Base-by-base conservation (phyloP, 352 stramenopile species). In the Lagenidium giganteum region DNA sequence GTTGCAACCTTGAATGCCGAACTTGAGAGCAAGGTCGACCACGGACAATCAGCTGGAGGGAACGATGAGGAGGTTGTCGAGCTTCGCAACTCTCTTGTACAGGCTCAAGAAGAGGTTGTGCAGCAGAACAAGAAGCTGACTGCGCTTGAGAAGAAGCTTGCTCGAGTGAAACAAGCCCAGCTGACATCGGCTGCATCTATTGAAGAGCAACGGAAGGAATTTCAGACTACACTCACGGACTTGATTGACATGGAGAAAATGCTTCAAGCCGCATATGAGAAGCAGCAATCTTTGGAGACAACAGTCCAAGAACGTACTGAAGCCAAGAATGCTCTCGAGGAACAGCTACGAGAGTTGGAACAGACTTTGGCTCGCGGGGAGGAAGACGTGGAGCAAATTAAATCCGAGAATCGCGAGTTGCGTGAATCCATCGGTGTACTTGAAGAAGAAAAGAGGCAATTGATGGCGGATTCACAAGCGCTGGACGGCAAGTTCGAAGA, bases 231-330 rank as follows among this genome's bases (percentile, higher is more conserved):
- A 30, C 50, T 83, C 46, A 81, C 79, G 28, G 70, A 83, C 34
- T 64, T 83, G 51, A 81, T 83, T 25, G 67, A 76, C 26, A 80
- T 83, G 68, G 70, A 83, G 36, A 62, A 72, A 33, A 83, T 81
- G 32, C 63, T 83, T 12, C 70, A 83, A 40, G 54, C 67, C 4
- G 70, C 68, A 6, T 83, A 83, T 39, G 70, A 80, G 55, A 70
- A 63, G 16, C 72, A 81, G 20, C 69, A 78, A 31, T 60, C 49
- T 4, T 53, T 83, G 14, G 70, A 83, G 30, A 64, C 62, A 2
- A 64, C 65, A 23, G 46, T 81, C 8, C 63, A 81, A 43, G 70
- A 83, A 47, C 63, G 69, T 4, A 54, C 64, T 35, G 57, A 78
- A 31, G 64, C 63, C 12, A 79, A 77, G 35, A 37, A 52, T 6